Percentiles rank a stretch among this genome's conserved stretches.
Evolutionary conservation across 495 filamentous ascomycete genomes (phyloP).

Genomic region (Aspergillus sclerotiicarbonarius): DNA sequence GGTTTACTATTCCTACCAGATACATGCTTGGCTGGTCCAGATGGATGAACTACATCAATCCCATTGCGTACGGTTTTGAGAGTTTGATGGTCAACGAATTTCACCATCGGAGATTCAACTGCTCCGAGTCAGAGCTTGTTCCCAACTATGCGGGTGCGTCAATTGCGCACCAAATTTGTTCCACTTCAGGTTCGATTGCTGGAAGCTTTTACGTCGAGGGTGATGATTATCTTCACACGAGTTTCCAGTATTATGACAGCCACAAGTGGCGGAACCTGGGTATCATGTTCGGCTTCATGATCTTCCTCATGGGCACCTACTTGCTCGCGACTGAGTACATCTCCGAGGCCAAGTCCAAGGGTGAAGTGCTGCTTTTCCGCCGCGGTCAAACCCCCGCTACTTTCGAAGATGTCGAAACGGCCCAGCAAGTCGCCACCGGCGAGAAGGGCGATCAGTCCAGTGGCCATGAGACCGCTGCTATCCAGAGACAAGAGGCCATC

Average conservation of each 20-base stretch:
- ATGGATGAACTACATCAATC: slow-evolving; percentile 54
- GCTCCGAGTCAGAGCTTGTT: slow-evolving; percentile 39
- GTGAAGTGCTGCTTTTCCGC: slow-evolving; percentile 53
- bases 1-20: slow-evolving; percentile 49
- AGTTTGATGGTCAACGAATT: slow-evolving; percentile 61
- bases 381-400: slow-evolving; percentile 35
- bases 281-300: slow-evolving; percentile 64
- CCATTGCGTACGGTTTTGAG: slow-evolving; percentile 52
- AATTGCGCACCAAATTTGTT: slow-evolving; percentile 41
- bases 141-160: slow-evolving; percentile 31
- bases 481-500: slow-evolving; percentile 62
- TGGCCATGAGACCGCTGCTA: slow-evolving; percentile 31
- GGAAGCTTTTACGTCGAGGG: slow-evolving; percentile 49
- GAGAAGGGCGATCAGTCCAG: slow-evolving; percentile 45
- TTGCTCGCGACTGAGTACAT: slow-evolving; percentile 47
- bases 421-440: slow-evolving; percentile 25
- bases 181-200: slow-evolving; percentile 51
- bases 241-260: slow-evolving; percentile 53
- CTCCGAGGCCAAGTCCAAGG: slow-evolving; percentile 49
- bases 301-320: slow-evolving; percentile 56
- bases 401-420: slow-evolving; percentile 32
- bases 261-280: slow-evolving; percentile 73
- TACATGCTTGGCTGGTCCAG: slow-evolving; percentile 56
- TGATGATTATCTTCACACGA: slow-evolving; percentile 49
- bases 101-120: slow-evolving; percentile 51